Evolutionary conservation across 805 yeast species (phyloP).

Genomic region (Candida odintsovae): DNA sequence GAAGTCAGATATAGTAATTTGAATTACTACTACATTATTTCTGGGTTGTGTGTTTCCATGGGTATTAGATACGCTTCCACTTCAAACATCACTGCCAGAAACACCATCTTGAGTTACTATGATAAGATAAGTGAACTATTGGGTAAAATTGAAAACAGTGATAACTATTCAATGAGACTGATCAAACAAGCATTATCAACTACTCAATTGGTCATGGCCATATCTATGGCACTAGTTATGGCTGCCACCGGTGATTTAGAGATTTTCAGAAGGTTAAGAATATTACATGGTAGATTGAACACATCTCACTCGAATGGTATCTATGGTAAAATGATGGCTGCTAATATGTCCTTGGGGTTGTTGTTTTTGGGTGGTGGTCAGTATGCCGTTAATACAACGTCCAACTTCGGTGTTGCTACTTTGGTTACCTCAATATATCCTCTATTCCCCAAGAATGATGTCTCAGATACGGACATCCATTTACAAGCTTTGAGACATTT

Average conservation of each 20-base stretch:
- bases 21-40: conserved; percentile 56
- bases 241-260: conserved; percentile 90
- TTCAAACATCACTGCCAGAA: conserved; percentile 46
- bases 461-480: conserved; percentile 49
- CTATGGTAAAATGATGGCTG: conserved; percentile 72
- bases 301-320: conserved; percentile 21
- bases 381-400: conserved; percentile 58
- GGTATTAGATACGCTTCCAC: conserved; percentile 77
- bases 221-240: conserved; percentile 70
- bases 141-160: conserved; percentile 19
- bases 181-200: conserved; percentile 48
- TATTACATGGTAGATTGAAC: conserved; percentile 46
- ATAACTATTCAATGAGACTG: conserved; percentile 49
- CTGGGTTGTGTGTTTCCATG: conserved; percentile 70
- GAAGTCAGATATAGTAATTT: conserved; percentile 33
- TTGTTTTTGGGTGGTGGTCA: conserved; percentile 91
- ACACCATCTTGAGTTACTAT: conserved; percentile 43
- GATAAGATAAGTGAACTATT: conserved; percentile 14
- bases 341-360: conserved; percentile 80
- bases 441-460: conserved; percentile 44
- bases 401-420: conserved; percentile 60
- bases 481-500: conserved; percentile 83
- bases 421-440: conserved; percentile 78
- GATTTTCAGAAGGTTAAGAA: conserved; percentile 65
- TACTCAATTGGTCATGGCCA: conserved; percentile 51